A percentile compares a stretch with the other conserved stretches of the same genome.
phyloP scores from a whole-genome alignment of 1,284 basidiomycete species.

The Leccinum griseonigrum region DNA sequence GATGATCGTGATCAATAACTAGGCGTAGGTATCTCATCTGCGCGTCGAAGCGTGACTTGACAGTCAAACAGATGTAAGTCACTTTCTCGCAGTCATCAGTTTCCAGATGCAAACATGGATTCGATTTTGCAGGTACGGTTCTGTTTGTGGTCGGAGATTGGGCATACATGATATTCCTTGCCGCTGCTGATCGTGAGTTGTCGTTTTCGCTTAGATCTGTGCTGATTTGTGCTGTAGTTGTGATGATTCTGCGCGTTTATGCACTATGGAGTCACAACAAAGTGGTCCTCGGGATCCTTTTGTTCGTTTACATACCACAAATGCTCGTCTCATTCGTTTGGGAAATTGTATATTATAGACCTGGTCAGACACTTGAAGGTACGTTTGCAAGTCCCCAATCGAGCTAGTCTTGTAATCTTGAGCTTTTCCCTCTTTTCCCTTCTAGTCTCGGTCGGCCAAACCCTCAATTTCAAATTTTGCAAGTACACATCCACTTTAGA shows the following conservation, averaged over 20 bases:
- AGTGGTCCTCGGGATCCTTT: neutral
- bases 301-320: neutral
- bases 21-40: neutral
- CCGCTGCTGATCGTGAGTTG: neutral
- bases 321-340: neutral
- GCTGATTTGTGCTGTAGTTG: neutral
- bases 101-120: neutral
- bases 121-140: neutral
- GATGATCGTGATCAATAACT: neutral
- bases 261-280: neutral
- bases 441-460: neutral
- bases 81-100: neutral
- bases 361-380: neutral
- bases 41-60: neutral
- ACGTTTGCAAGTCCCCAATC: neutral
- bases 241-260: neutral
- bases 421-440: neutral
- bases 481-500: neutral
- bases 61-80: neutral
- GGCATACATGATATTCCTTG: neutral
- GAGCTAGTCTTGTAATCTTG: neutral
- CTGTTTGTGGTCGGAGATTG: neutral
- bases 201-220: neutral
- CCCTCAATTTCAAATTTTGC: neutral
- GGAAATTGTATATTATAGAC: neutral